Evolutionary conservation across 345 rosid genomes (phyloP).

Genomic region (Hypericum perforatum): DNA sequence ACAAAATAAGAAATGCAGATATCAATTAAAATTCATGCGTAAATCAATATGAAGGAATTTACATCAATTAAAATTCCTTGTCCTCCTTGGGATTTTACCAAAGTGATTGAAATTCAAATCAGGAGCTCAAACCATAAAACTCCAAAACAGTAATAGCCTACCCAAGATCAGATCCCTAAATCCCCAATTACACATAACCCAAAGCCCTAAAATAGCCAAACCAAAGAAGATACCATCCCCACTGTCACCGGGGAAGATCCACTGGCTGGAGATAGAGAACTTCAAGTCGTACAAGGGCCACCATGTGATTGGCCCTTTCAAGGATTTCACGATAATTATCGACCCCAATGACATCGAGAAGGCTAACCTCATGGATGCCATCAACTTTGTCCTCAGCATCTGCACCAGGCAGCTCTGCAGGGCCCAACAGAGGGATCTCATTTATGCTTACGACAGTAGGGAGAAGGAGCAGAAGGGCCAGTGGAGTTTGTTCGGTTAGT

Average conservation of each 20-base stretch:
- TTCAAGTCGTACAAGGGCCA: constrained; percentile 95
- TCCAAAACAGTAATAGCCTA: too few species aligned
- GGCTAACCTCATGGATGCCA: constrained; percentile 97
- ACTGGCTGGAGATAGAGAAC: constrained; percentile 74
- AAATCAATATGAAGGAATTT: too few species aligned
- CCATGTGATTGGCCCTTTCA: constrained; percentile 83
- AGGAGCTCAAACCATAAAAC: too few species aligned
- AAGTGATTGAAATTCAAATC: too few species aligned
- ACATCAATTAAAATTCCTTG: too few species aligned
- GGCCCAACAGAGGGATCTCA: constrained; percentile 85
- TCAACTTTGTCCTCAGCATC: constrained; percentile 93
- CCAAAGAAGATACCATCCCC: constrained; percentile 55
- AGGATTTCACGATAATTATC: constrained; percentile 89
- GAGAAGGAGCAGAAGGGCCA: constrained; percentile 90
- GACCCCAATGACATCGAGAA: constrained; percentile 98
- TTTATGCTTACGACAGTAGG: constrained; percentile 76
- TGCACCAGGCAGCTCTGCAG: constrained; percentile 96
- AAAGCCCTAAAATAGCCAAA: background rate
- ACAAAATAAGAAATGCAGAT: too few species aligned
- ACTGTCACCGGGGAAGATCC: constrained; percentile 59
- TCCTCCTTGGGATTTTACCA: too few species aligned
- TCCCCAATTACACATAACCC: too few species aligned
- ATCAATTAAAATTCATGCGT: too few species aligned
- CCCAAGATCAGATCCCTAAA: too few species aligned
- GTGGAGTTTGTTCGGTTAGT: constrained; percentile 69